These are phyloP conservation scores for Stephania japonica DNA, from an alignment of 164 flowering plant genomes.

Conservation along the genomic window DNA sequence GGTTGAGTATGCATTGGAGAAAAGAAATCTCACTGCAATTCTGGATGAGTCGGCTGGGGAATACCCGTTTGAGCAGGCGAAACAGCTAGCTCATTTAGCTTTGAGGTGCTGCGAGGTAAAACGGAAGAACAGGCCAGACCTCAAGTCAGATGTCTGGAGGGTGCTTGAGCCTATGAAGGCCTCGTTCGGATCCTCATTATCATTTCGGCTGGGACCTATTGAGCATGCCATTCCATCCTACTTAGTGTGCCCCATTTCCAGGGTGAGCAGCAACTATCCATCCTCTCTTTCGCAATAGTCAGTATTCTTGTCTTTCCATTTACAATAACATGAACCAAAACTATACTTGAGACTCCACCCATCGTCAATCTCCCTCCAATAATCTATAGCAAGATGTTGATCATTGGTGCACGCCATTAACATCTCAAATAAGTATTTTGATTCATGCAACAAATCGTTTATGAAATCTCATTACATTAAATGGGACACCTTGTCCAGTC, in stretches of 20 bases:
- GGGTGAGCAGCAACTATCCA: slow-evolving; percentile 31
- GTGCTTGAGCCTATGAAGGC: slow-evolving; percentile 67
- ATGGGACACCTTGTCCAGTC: no score
- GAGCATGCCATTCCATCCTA: slow-evolving; percentile 46
- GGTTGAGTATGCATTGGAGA: slow-evolving; percentile 56
- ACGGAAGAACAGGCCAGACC: slow-evolving; percentile 55
- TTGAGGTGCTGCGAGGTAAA: slow-evolving; percentile 60
- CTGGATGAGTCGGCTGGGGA: slow-evolving; percentile 80
- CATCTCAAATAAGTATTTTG: no score
- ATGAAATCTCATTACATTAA: no score
- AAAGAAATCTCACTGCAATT: slow-evolving; percentile 39
- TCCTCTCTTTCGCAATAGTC: background rate
- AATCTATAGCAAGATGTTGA: background rate
- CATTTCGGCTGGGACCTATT: slow-evolving; percentile 28
- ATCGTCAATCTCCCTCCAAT: background rate
- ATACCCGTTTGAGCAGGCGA: slow-evolving; percentile 88
- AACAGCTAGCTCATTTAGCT: slow-evolving; percentile 69
- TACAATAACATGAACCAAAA: background rate
- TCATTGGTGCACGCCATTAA: no score
- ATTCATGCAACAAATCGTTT: no score
- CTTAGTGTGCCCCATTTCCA: slow-evolving; percentile 76
- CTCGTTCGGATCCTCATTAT: slow-evolving; percentile 41
- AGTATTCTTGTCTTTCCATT: background rate
- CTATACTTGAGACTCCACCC: background rate
- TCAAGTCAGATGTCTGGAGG: slow-evolving; percentile 68